These are phyloP conservation scores for Parathielavia appendiculata DNA, from an alignment of 495 filamentous ascomycete genomes.

Conservation along the genomic window DNA sequence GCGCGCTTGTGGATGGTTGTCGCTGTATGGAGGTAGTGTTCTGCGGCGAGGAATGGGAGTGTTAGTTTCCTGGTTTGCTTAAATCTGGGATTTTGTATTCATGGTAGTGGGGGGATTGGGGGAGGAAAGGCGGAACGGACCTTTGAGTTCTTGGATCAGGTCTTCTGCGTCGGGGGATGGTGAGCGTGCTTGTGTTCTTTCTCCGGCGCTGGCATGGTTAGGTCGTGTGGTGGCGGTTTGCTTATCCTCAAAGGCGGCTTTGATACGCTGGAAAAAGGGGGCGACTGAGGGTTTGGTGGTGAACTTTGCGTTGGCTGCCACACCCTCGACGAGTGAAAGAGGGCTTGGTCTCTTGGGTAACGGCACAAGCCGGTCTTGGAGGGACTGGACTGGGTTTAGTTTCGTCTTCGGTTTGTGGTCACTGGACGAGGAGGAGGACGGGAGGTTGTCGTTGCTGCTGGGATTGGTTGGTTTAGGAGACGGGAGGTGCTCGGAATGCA, in stretches of 20 bases:
- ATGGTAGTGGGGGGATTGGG: too few relatives aligned
- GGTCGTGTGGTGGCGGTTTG: neutral
- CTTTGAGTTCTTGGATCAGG: conserved; percentile 21
- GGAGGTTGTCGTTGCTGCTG: conserved; percentile 18
- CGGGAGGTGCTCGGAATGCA: neutral
- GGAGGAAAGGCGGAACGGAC: conserved; percentile 3
- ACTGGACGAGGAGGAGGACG: neutral
- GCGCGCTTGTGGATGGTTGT: conserved; percentile 16
- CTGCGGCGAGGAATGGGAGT: conserved; percentile 7
- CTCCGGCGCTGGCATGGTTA: neutral
- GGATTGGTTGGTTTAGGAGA: conserved; percentile 10
- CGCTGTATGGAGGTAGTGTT: conserved; percentile 22
- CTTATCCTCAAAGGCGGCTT: conserved; percentile 15
- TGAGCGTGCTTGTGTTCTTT: neutral
- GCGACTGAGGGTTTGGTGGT: conserved; percentile 15
- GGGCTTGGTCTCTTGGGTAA: neutral
- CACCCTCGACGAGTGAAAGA: neutral
- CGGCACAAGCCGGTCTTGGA: conserved; percentile 17
- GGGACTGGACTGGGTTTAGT: neutral
- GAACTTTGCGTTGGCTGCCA: neutral
- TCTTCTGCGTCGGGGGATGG: conserved; percentile 16
- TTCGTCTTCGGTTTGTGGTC: conserved; percentile 1
- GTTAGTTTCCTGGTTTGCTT: neutral
- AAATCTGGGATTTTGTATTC: too few relatives aligned
- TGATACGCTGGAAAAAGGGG: conserved; percentile 17